These are phyloP conservation scores for Cephalotrichum gorgonifer DNA, from an alignment of 2,329 filamentous ascomycete genomes.

Conservation along the genomic window DNA sequence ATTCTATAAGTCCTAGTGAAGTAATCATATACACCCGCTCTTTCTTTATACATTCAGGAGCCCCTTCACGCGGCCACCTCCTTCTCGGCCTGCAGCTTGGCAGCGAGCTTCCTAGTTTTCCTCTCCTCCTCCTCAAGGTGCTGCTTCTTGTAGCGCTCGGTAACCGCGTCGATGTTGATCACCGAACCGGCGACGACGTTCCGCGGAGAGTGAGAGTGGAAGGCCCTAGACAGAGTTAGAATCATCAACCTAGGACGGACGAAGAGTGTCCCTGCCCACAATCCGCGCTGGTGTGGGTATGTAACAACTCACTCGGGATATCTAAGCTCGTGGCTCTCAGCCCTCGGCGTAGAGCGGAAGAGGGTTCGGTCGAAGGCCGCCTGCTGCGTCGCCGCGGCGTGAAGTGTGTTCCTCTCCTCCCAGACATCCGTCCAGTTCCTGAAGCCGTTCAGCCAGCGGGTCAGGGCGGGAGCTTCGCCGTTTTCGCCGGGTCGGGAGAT, in stretches of 20 bases:
- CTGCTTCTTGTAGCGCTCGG: constrained; percentile 46
- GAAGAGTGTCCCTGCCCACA: too few relatives aligned
- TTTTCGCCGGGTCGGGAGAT: constrained; percentile 36
- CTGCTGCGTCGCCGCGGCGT: constrained; percentile 42
- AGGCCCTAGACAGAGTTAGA: constrained; percentile 24
- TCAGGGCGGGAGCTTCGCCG: constrained; percentile 37
- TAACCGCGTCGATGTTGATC: constrained; percentile 42
- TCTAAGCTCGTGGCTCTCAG: constrained; percentile 38
- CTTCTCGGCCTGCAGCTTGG: constrained; percentile 14
- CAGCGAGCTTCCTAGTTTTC: constrained; percentile 38
- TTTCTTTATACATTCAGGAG: not conserved
- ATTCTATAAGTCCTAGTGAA: not conserved
- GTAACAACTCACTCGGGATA: constrained; percentile 52
- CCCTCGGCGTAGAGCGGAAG: constrained; percentile 33
- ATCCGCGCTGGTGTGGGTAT: too few relatives aligned
- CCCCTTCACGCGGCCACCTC: not conserved
- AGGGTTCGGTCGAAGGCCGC: constrained; percentile 48
- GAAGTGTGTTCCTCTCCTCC: constrained; percentile 41
- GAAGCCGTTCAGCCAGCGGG: constrained; percentile 35
- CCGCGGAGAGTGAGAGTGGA: constrained; percentile 37
- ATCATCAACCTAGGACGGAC: not conserved
- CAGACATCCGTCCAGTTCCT: constrained; percentile 36
- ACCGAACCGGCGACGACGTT: constrained; percentile 46
- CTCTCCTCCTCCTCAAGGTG: constrained; percentile 44
- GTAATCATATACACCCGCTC: not conserved